Evolutionary conservation across 176 grass and related monocot species (phyloP).

Genomic region (Carex parvula): DNA sequence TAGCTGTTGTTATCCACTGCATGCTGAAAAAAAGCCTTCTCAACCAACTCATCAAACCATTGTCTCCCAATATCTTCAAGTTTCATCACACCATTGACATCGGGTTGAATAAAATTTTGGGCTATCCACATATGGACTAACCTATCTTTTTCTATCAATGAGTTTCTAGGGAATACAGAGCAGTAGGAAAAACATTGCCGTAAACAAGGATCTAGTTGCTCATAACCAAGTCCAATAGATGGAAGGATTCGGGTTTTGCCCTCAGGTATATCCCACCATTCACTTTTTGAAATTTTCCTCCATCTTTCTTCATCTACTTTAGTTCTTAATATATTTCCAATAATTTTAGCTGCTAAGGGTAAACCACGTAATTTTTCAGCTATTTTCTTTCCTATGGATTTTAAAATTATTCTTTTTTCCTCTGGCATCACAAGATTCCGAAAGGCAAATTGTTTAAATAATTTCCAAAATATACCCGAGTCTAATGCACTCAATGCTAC

Average conservation of each 20-base stretch:
- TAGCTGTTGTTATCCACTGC: constrained; percentile 22
- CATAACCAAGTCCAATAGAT: constrained; percentile 33
- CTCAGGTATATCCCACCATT: constrained; percentile 36
- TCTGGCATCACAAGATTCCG: neutral
- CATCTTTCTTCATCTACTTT: constrained; percentile 13
- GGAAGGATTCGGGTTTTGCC: constrained; percentile 6
- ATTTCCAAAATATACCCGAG: constrained; percentile 1
- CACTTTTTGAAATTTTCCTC: constrained; percentile 25
- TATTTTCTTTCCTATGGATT: constrained; percentile 3
- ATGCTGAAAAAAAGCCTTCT: constrained; percentile 41
- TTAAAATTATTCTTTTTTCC: neutral
- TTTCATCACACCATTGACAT: constrained; percentile 1
- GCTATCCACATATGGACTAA: constrained; percentile 50
- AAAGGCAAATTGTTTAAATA: constrained; percentile 24
- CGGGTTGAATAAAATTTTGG: constrained; percentile 38
- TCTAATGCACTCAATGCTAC: constrained; percentile 19
- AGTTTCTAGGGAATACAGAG: constrained; percentile 39
- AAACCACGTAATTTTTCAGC: constrained; percentile 12
- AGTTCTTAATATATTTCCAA: constrained; percentile 22
- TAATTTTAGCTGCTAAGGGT: constrained; percentile 17
- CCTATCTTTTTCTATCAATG: constrained; percentile 21
- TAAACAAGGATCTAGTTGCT: constrained; percentile 26
- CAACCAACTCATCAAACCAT: constrained; percentile 47
- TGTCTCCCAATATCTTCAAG: constrained; percentile 39
- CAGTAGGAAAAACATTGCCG: constrained; percentile 35